phyloP scores from a whole-genome alignment of 164 flowering plant genomes.

The Vitis labrusca region DNA sequence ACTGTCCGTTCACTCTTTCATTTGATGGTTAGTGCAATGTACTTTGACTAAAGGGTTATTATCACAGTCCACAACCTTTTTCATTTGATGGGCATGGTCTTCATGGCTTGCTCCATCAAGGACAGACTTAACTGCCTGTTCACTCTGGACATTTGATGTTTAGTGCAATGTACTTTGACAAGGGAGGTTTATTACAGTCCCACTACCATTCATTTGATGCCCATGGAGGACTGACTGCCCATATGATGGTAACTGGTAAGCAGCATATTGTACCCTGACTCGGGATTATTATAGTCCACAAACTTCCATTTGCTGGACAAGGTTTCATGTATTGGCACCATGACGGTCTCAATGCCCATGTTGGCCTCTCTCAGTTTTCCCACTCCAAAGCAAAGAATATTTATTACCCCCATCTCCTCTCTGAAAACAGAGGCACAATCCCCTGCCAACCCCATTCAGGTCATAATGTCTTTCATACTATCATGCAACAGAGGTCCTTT shows the following conservation, averaged over 20 bases:
- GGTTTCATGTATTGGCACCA: neutral
- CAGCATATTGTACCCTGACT: too few species aligned
- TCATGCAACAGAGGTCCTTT: slow-evolving; percentile 1
- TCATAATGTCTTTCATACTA: slow-evolving; percentile 16
- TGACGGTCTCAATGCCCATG: neutral
- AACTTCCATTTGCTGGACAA: neutral
- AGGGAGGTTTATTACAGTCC: too few species aligned
- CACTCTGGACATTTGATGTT: too few species aligned
- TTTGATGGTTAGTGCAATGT: slow-evolving; percentile 7
- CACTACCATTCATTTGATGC: too few species aligned
- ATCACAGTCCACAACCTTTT: neutral
- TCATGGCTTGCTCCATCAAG: too few species aligned
- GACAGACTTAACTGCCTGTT: too few species aligned
- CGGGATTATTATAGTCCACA: too few species aligned
- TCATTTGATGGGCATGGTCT: too few species aligned
- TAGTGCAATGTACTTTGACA: too few species aligned
- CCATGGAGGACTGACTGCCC: too few species aligned
- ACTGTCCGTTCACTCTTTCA: slow-evolving; percentile 3
- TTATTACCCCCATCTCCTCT: slow-evolving; percentile 11
- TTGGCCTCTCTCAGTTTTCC: slow-evolving; percentile 6
- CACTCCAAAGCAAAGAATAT: slow-evolving; percentile 10
- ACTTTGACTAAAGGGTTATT: slow-evolving; percentile 8
- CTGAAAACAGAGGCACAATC: slow-evolving; percentile 13
- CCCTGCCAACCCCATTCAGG: slow-evolving; percentile 16
- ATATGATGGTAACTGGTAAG: too few species aligned